These are phyloP conservation scores for Protomyces arabidopsidicola DNA, from an alignment of 1,139 yeast genomes.

Conservation along the genomic window DNA sequence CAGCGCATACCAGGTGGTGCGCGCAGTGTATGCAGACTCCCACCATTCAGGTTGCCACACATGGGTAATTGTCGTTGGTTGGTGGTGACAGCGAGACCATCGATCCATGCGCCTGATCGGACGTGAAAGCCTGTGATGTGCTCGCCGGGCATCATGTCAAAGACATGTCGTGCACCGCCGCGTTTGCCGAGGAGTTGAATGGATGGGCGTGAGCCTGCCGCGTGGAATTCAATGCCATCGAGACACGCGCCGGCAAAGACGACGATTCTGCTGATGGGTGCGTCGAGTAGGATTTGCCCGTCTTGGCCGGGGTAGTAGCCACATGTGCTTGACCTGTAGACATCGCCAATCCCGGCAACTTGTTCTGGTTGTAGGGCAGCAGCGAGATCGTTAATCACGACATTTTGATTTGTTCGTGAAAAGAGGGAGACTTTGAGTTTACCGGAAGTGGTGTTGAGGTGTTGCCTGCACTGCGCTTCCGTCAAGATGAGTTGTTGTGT, in stretches of 20 bases:
- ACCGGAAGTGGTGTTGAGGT: neutral
- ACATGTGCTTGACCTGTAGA: neutral
- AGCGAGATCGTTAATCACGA: slow-evolving; percentile 37
- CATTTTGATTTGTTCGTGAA: slow-evolving; percentile 18
- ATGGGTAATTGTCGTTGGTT: slow-evolving; percentile 36
- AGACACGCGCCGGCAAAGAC: slow-evolving; percentile 69
- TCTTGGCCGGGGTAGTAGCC: neutral
- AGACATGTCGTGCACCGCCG: slow-evolving; percentile 56
- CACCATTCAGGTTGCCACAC: slow-evolving; percentile 12
- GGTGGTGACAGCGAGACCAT: slow-evolving; percentile 67
- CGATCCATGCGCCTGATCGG: slow-evolving; percentile 83
- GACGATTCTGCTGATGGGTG: slow-evolving; percentile 48
- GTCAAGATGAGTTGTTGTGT: neutral
- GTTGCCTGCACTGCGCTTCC: slow-evolving; percentile 31
- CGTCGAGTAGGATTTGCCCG: slow-evolving; percentile 32
- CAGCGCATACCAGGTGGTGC: slow-evolving; percentile 10
- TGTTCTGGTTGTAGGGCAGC: slow-evolving; percentile 29
- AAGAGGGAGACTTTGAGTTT: neutral
- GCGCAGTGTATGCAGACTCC: neutral
- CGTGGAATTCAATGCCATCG: slow-evolving; percentile 51
- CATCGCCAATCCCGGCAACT: neutral
- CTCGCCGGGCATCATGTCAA: slow-evolving; percentile 56
- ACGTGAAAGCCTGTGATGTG: slow-evolving; percentile 55
- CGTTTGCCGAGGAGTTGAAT: slow-evolving; percentile 57
- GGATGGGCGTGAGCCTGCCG: slow-evolving; percentile 16